A percentile compares a stretch with the other conserved stretches of the same genome.
These are phyloP conservation scores for Begonia fuchsioides DNA, from an alignment of 306 rosid species.

Conservation along the genomic window DNA sequence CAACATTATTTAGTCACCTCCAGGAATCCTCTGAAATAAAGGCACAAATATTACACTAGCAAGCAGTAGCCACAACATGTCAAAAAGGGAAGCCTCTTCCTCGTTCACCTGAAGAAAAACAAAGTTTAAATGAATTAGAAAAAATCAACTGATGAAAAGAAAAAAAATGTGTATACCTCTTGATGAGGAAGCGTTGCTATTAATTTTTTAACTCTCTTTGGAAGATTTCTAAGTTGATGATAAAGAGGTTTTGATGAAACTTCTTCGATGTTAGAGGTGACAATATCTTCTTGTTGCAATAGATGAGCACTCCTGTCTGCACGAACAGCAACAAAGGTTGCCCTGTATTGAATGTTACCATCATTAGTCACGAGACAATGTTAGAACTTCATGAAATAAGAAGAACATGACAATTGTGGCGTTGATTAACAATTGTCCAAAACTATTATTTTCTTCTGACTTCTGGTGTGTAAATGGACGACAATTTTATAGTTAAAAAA, in stretches of 20 bases:
- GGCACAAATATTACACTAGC: conserved; percentile 99
- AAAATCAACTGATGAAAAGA: neutral
- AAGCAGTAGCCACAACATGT: conserved; percentile 91
- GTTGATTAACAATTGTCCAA: neutral
- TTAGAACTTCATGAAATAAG: neutral
- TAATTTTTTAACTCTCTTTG: conserved; percentile 50
- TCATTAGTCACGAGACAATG: conserved; percentile 13
- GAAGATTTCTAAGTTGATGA: conserved; percentile 53
- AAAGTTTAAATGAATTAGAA: conserved; percentile 16
- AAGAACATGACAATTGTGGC: neutral
- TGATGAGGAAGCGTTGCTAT: conserved; percentile 65
- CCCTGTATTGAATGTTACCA: conserved; percentile 52
- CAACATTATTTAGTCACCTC: conserved; percentile 41
- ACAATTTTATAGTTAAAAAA: too few relatives aligned
- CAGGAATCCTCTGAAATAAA: conserved; percentile 88
- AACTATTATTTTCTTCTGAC: too few relatives aligned
- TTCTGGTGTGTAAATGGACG: too few relatives aligned
- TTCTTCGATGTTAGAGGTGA: conserved; percentile 63
- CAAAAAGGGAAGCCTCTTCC: conserved; percentile 95
- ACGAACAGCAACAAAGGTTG: conserved; percentile 46
- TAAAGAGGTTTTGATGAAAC: conserved; percentile 71
- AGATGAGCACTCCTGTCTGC: conserved; percentile 49
- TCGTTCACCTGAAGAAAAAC: conserved; percentile 54
- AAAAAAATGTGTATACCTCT: conserved; percentile 42
- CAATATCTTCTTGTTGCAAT: conserved; percentile 55